These are phyloP conservation scores for Extremus antarcticus DNA, from an alignment of 495 filamentous ascomycete species.

Conservation along the genomic window DNA sequence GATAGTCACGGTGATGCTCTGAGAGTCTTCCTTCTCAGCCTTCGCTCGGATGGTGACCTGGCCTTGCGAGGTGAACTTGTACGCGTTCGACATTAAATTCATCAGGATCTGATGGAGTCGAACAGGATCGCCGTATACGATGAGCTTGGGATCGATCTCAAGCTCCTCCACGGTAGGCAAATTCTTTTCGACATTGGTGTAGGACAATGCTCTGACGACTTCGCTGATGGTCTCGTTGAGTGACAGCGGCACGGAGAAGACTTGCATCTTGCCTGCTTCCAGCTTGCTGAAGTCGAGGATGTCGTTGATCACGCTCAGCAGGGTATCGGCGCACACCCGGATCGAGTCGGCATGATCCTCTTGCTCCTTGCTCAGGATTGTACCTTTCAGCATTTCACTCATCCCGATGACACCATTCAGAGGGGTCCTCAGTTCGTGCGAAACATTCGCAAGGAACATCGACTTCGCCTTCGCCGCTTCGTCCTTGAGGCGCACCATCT, in stretches of 20 bases:
- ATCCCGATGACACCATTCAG: conserved; percentile 41
- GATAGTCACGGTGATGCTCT: conserved; percentile 62
- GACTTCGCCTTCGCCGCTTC: conserved; percentile 85
- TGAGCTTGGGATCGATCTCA: conserved; percentile 54
- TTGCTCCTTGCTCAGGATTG: conserved; percentile 66
- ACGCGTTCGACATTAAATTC: conserved; percentile 83
- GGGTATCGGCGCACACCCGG: conserved; percentile 75
- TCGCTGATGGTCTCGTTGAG: conserved; percentile 78
- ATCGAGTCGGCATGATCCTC: conserved; percentile 88
- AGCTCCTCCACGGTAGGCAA: conserved; percentile 63
- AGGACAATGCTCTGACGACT: conserved; percentile 74
- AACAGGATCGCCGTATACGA: conserved; percentile 85
- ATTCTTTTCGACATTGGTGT: conserved; percentile 69
- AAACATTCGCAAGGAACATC: conserved; percentile 88
- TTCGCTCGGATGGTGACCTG: conserved; percentile 68
- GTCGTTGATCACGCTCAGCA: conserved; percentile 91
- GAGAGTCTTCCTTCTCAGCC: conserved; percentile 56
- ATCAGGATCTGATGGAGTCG: conserved; percentile 87
- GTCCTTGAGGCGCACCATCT: conserved; percentile 79
- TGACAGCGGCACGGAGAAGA: conserved; percentile 75
- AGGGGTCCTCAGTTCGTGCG: conserved; percentile 29
- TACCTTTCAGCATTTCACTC: conserved; percentile 74
- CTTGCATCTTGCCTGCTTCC: conserved; percentile 91
- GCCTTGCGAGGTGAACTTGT: conserved; percentile 85
- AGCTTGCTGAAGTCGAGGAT: conserved; percentile 89